Base-by-base conservation (phyloP, 1,284 basidiomycete genomes). In the Austroboletus novae-zelandiae region DNA sequence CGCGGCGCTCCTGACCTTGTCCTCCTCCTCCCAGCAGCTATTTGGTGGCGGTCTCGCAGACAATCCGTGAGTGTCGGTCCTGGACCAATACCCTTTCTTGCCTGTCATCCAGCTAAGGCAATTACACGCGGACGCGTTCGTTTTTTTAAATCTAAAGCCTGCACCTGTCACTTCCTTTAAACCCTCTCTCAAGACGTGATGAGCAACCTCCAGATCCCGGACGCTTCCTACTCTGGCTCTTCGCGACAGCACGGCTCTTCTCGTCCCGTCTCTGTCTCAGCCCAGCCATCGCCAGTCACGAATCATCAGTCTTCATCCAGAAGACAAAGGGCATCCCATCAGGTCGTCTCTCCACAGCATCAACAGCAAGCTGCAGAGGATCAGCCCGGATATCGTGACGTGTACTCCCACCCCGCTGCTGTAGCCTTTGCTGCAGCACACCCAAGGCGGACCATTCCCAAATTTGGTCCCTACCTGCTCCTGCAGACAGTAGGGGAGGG, bases 401-500 rank as follows among this genome's bases (percentile, higher is more conserved):
- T 91, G 35, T 88, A 89, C 68, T 78, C 83, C 2, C 92, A 95
- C 67, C 92, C 93, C 1, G 90, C 91, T 10, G 92, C 91, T 0
- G 77, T 88, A 32, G 86, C 89, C n/a, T 95, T 89, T 68, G 83
- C 84, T 18, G 79, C 85, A 2, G 88, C 89, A 0, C 92, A 95
- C 64, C 92, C 93, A 5, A 76, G 86, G 47, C 80, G 94, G 32
- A 84, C 85, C 15, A 94, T 94, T 53, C 91, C 95, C 57, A 92
- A 90, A 67, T 96, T 98, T 61, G 94, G 94, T 0, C 92, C 94
- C 4, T 98, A 98, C 70, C 77, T 98, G n/a, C 80, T 98, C 39
- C 74, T 98, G 11, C 94, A 97, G 70, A 98, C 94, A 0, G 79
- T 98, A 11, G 95, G 97, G 41, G 96, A 99, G 71, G 97, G 97